phyloP scores from a whole-genome alignment of 768 basidiomycete species.

The Ramaria rubella region DNA sequence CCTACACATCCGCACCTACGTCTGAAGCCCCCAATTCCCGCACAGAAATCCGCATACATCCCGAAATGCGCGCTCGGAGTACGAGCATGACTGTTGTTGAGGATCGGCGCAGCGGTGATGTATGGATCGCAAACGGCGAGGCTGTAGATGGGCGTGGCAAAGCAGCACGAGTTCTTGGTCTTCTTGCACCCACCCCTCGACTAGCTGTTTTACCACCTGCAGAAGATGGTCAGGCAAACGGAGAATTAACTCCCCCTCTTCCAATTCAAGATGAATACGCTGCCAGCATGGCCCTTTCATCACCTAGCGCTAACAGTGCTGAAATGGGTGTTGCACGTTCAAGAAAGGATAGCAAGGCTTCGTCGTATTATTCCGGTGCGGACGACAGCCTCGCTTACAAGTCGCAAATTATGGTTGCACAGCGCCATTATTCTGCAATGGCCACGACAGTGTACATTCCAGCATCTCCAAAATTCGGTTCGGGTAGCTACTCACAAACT shows the following conservation, averaged over 20 bases:
- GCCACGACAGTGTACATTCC: conserved; percentile 59
- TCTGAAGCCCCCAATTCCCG: neutral
- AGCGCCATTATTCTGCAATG: conserved; percentile 64
- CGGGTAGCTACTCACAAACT: conserved; percentile 14
- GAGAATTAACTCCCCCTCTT: conserved; percentile 51
- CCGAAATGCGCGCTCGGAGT: conserved; percentile 5
- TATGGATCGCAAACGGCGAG: conserved; percentile 69
- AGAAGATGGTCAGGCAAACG: conserved; percentile 34
- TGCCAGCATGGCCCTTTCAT: conserved; percentile 38
- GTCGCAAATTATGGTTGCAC: conserved; percentile 62
- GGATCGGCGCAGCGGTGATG: conserved; percentile 63
- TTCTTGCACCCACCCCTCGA: conserved; percentile 58
- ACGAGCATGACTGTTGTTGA: conserved; percentile 50
- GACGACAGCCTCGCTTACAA: conserved; percentile 47
- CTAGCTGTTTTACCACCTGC: conserved; percentile 55
- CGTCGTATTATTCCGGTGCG: conserved; percentile 44
- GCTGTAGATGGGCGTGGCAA: conserved; percentile 61
- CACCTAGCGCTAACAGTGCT: conserved; percentile 48
- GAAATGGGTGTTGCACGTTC: conserved; percentile 41
- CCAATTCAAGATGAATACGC: conserved; percentile 51
- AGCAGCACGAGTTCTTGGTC: conserved; percentile 52
- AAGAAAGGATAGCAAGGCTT: conserved; percentile 47
- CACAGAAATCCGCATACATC: conserved; percentile 10
- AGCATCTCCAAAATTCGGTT: conserved; percentile 38
- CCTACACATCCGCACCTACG: neutral